These are phyloP conservation scores for Abortiporus biennis DNA, from an alignment of 1,284 basidiomycete species.

Conservation along the genomic window DNA sequence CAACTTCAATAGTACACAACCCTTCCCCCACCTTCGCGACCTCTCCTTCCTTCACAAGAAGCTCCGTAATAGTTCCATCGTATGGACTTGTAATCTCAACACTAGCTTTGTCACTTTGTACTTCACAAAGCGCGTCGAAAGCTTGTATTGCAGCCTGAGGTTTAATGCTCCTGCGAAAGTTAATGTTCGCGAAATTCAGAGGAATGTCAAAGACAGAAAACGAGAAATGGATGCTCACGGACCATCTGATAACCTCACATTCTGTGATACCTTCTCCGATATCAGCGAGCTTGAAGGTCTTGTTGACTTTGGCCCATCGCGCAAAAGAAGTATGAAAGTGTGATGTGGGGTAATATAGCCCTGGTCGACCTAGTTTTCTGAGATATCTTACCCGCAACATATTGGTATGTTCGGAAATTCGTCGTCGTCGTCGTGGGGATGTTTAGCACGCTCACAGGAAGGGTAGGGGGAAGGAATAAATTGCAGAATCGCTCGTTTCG, in stretches of 20 bases:
- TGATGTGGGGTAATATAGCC: conserved; percentile 13
- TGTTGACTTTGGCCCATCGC: conserved; percentile 39
- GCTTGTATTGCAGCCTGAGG: conserved; percentile 54
- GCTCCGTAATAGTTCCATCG: conserved; percentile 68
- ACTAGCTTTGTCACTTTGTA: conserved; percentile 92
- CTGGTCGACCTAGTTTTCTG: not conserved
- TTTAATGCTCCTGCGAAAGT: conserved; percentile 49
- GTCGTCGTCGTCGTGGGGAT: not conserved
- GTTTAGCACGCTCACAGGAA: not conserved
- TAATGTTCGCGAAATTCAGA: conserved; percentile 1
- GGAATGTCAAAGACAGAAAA: conserved; percentile 13
- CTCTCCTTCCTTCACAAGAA: conserved; percentile 79
- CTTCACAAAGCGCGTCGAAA: conserved; percentile 89
- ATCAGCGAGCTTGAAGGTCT: conserved; percentile 87
- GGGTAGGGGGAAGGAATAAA: no score
- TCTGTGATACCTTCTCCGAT: conserved; percentile 93
- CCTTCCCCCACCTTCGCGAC: conserved; percentile 84
- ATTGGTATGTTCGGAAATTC: not conserved
- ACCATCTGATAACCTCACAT: conserved; percentile 88
- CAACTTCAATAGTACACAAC: conserved; percentile 80
- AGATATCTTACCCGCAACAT: not conserved
- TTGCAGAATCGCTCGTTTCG: no score
- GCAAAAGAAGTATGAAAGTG: conserved; percentile 40
- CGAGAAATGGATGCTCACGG: conserved; percentile 24
- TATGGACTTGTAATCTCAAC: conserved; percentile 92